phyloP scores from a whole-genome alignment of 306 rosid species.

The Rosa lucieae region DNA sequence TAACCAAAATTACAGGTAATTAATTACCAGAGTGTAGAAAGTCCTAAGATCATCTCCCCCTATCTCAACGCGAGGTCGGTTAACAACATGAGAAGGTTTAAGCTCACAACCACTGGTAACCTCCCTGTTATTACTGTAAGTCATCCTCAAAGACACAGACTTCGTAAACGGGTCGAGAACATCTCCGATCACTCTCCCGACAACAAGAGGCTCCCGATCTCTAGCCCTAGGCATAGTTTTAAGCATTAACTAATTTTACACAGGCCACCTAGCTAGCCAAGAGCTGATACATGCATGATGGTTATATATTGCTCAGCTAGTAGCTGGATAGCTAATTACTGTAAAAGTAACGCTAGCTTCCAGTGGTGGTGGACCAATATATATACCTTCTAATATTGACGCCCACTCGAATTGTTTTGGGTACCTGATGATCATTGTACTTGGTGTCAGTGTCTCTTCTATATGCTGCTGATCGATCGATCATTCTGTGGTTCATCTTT shows the following conservation, averaged over 20 bases:
- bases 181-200: constrained; percentile 56
- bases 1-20: no score
- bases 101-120: constrained; percentile 57
- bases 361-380: background rate
- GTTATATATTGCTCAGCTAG: background rate
- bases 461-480: background rate
- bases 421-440: background rate
- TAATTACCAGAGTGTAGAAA: constrained; percentile 51
- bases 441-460: background rate
- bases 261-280: background rate
- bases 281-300: background rate
- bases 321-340: background rate
- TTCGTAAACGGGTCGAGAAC: constrained; percentile 49
- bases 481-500: background rate
- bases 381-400: background rate
- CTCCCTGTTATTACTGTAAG: constrained; percentile 28
- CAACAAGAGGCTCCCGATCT: constrained; percentile 48
- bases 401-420: background rate
- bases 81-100: constrained; percentile 49
- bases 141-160: constrained; percentile 39
- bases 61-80: constrained; percentile 44
- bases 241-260: background rate
- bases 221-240: constrained; percentile 28
- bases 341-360: background rate
- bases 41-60: constrained; percentile 61